Conservation (phyloP, 139 green algal species). For the Dunaliella primolecta region DNA sequence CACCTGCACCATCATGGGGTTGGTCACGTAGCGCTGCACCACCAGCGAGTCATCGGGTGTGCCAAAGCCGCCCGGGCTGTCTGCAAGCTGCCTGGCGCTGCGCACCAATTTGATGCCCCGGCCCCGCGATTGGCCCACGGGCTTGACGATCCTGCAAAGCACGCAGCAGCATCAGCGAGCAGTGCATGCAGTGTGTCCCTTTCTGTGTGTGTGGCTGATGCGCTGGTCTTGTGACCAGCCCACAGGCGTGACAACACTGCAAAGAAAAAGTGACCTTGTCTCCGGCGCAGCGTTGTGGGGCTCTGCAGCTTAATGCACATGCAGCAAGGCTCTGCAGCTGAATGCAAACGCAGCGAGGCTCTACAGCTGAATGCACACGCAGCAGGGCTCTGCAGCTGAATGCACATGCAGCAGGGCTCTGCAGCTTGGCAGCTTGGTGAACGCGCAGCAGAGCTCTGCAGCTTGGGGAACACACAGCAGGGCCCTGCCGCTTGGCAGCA, state of each 20-base stretch:
- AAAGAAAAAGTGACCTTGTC: too few relatives aligned
- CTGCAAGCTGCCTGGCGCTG: conserved; percentile 17
- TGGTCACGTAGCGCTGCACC: conserved; percentile 38
- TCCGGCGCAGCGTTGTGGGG: too few relatives aligned
- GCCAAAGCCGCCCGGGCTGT: not conserved
- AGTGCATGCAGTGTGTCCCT: too few relatives aligned
- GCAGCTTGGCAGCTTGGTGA: too few relatives aligned
- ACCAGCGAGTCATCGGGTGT: conserved; percentile 28
- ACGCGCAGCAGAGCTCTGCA: too few relatives aligned
- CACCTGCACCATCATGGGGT: conserved; percentile 16
- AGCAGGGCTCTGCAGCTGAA: not conserved
- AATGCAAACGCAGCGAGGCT: not conserved
- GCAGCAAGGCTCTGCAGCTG: not conserved
- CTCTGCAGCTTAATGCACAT: not conserved
- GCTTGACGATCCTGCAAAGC: conserved; percentile 51
- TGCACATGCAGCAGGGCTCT: not conserved
- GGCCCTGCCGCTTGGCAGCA: too few relatives aligned
- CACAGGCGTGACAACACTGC: too few relatives aligned
- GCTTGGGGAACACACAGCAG: too few relatives aligned
- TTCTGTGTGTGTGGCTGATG: too few relatives aligned
- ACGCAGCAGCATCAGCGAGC: not conserved
- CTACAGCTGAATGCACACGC: not conserved
- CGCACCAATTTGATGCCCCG: conserved; percentile 51
- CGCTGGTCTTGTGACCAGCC: too few relatives aligned
- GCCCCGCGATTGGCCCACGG: conserved; percentile 41